These are phyloP conservation scores for Neurospora sp. DNA, from an alignment of 495 filamentous ascomycete species.

Conservation along the genomic window DNA sequence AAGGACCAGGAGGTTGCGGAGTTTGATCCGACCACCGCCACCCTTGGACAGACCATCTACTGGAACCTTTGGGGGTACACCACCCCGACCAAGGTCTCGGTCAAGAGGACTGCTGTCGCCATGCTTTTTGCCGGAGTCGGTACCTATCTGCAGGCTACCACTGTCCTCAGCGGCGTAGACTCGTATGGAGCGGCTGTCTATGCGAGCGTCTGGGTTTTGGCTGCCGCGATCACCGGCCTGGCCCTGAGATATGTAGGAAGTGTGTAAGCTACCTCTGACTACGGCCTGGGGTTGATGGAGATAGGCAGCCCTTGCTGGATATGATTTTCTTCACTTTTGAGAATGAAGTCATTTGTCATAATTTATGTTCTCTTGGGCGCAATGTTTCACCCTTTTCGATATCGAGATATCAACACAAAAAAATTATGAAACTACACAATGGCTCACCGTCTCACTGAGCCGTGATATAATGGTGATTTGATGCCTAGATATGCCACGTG, in stretches of 20 bases:
- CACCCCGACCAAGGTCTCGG: slow-evolving; percentile 52
- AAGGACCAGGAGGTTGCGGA: slow-evolving; percentile 24
- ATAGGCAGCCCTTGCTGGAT: not conserved
- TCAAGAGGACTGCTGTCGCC: slow-evolving; percentile 52
- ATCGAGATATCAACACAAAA: not conserved
- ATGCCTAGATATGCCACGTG: not conserved
- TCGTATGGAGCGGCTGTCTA: slow-evolving; percentile 56
- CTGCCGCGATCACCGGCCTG: slow-evolving; percentile 47
- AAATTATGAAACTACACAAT: not conserved
- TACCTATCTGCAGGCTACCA: slow-evolving; percentile 53
- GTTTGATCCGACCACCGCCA: slow-evolving; percentile 46
- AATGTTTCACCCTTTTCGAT: not conserved
- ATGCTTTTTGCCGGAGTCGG: slow-evolving; percentile 46
- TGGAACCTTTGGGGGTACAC: slow-evolving; percentile 55
- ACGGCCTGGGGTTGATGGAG: not conserved
- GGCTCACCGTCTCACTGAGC: not conserved
- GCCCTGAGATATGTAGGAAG: slow-evolving; percentile 35
- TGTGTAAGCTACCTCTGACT: slow-evolving; percentile 3
- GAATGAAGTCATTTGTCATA: not conserved
- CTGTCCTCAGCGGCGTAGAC: slow-evolving; percentile 57
- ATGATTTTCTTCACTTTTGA: not conserved
- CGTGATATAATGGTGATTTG: not conserved
- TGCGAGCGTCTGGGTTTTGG: slow-evolving; percentile 59
- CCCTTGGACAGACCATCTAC: slow-evolving; percentile 47
- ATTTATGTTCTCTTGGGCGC: not conserved